Evolutionary conservation across 495 filamentous ascomycete genomes (phyloP).

Genomic region (Hypomontagnella submonticulosa): DNA sequence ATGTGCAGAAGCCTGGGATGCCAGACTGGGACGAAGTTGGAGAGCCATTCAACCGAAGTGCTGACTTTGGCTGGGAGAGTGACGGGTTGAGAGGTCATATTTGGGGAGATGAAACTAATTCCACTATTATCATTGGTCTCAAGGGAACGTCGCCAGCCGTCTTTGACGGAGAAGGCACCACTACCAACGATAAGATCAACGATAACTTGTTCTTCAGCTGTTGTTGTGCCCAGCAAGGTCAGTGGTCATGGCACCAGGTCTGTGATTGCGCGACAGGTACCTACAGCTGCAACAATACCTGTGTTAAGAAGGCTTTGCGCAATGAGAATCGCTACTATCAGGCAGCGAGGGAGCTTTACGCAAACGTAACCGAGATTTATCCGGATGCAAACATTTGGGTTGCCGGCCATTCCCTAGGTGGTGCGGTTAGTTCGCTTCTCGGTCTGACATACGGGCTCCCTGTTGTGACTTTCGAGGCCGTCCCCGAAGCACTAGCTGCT

Average conservation of each 20-base stretch:
- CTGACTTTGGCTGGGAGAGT: slow-evolving; percentile 86
- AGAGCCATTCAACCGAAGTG: slow-evolving; percentile 80
- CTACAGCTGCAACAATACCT: slow-evolving; percentile 91
- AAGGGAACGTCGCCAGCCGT: slow-evolving; percentile 92
- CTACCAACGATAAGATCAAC: slow-evolving; percentile 96
- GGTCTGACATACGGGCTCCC: slow-evolving; percentile 92
- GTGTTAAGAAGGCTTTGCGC: slow-evolving; percentile 76
- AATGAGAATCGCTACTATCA: slow-evolving; percentile 92
- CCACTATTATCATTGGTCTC: slow-evolving; percentile 87
- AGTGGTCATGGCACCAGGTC: slow-evolving; percentile 86
- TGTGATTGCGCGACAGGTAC: slow-evolving; percentile 88
- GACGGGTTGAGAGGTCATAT: slow-evolving; percentile 94
- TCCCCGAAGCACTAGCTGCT: slow-evolving; percentile 88
- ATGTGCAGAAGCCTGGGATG: slow-evolving; percentile 74
- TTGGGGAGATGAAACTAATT: slow-evolving; percentile 85
- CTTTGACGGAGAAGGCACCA: slow-evolving; percentile 94
- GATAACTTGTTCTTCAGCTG: slow-evolving; percentile 98
- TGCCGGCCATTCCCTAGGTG: slow-evolving; percentile 89
- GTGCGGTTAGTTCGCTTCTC: slow-evolving; percentile 83
- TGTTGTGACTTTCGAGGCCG: slow-evolving; percentile 87
- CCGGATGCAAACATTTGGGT: slow-evolving; percentile 89
- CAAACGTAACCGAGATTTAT: slow-evolving; percentile 90
- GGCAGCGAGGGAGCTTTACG: slow-evolving; percentile 85
- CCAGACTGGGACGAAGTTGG: slow-evolving; percentile 88
- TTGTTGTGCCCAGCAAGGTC: slow-evolving; percentile 93